Evolutionary conservation across 352 stramenopile genomes (phyloP).

Genomic region (Paralagenidium karlingii): DNA sequence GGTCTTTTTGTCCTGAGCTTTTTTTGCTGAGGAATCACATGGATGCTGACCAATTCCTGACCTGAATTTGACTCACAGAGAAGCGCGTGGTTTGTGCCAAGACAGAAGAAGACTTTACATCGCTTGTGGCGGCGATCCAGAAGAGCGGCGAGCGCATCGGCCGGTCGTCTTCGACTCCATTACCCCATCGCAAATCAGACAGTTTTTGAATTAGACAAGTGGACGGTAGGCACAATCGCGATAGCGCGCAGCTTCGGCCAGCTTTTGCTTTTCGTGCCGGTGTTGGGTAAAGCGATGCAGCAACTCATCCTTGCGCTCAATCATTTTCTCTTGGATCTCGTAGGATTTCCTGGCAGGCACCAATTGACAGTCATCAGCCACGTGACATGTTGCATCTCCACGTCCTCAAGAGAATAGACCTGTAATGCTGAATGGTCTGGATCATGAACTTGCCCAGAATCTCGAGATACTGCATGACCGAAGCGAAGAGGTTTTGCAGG

Average conservation of each 20-base stretch:
- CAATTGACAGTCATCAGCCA: conserved; percentile 1
- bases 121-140: conserved; percentile 10
- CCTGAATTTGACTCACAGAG: conserved; percentile 5
- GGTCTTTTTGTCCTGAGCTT: too few species aligned
- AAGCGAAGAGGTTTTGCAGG: too few species aligned
- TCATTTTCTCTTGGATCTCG: conserved; percentile 27
- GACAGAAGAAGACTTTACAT: conserved; percentile 10
- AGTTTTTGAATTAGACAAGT: conserved; percentile 8
- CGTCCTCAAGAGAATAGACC: conserved; percentile 4
- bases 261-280: conserved; percentile 28
- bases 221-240: conserved; percentile 26
- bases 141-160: conserved; percentile 7
- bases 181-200: too few species aligned
- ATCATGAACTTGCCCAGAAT: conserved; percentile 11
- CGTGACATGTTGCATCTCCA: conserved; percentile 1
- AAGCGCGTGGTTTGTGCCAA: conserved; percentile 12
- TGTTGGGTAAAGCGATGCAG: conserved; percentile 49
- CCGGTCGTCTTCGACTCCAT: too few species aligned
- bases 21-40: too few species aligned
- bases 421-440: conserved; percentile 12
- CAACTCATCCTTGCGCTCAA: conserved; percentile 43
- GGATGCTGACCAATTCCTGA: background rate
- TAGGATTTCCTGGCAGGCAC: conserved; percentile 16
- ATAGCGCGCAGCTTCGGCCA: conserved; percentile 19
- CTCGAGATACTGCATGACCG: too few species aligned